Evolutionary conservation across 2,329 filamentous ascomycete genomes (phyloP).

Genomic region (Talaromyces sp.): DNA sequence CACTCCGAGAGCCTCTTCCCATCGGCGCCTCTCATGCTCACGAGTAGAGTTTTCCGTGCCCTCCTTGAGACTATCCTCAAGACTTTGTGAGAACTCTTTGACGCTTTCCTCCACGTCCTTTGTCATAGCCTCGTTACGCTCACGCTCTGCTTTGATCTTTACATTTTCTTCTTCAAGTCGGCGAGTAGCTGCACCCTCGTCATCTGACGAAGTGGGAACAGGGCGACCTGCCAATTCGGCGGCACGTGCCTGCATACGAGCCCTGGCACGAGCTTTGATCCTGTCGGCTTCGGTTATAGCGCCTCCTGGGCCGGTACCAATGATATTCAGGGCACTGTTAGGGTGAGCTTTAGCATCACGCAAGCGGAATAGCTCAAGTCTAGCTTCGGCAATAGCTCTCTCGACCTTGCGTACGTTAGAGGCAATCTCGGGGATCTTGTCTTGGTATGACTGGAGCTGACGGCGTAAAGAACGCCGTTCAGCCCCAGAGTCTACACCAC

Average conservation of each 20-base stretch:
- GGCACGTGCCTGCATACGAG: conserved; percentile 97
- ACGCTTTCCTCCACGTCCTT: conserved; percentile 95
- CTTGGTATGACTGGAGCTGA: conserved; percentile 82
- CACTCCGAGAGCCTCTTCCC: conserved; percentile 94
- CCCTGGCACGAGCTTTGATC: conserved; percentile 89
- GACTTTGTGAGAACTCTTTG: conserved; percentile 75
- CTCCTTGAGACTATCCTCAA: conserved; percentile 86
- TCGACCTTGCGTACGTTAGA: conserved; percentile 89
- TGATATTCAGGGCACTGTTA: conserved; percentile 71
- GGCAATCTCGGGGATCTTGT: conserved; percentile 86
- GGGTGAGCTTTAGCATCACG: conserved; percentile 92
- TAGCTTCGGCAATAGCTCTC: conserved; percentile 86
- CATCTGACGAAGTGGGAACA: conserved; percentile 61
- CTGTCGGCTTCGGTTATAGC: conserved; percentile 88
- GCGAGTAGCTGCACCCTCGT: conserved; percentile 75
- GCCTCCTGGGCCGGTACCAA: conserved; percentile 90
- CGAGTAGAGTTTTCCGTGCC: conserved; percentile 69
- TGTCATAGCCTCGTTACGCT: conserved; percentile 95
- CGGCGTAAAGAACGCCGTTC: conserved; percentile 82
- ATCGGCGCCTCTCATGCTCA: conserved; percentile 87
- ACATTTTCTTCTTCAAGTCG: conserved; percentile 85
- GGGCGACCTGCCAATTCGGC: conserved; percentile 88
- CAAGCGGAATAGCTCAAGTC: conserved; percentile 86
- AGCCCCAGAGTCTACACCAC: conserved; percentile 76
- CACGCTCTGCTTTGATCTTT: conserved; percentile 76